Evolutionary conservation across 495 filamentous ascomycete species (phyloP).

Genomic region (Extremus antarcticus): DNA sequence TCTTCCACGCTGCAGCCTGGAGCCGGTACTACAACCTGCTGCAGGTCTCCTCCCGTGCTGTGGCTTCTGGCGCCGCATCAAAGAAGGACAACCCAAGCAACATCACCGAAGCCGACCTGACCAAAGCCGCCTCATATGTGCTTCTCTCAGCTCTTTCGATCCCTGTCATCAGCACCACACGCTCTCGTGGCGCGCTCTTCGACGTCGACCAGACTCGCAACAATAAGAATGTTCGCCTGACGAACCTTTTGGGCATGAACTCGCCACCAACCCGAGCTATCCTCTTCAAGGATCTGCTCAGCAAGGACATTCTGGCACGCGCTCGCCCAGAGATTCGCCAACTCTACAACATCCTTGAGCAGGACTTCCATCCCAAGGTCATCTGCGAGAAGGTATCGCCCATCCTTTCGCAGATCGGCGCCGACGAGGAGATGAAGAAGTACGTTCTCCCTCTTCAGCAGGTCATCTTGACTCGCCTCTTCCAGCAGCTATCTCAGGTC

Average conservation of each 20-base stretch:
- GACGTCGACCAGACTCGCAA: constrained; percentile 96
- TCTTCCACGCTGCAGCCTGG: constrained; percentile 97
- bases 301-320: constrained; percentile 84
- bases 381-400: constrained; percentile 99
- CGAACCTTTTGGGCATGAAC: constrained; percentile 87
- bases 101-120: constrained; percentile 77
- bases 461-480: constrained; percentile 93
- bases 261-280: constrained; percentile 78
- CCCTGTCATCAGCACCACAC: constrained; percentile 95
- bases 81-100: constrained; percentile 89
- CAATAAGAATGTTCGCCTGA: constrained; percentile 96
- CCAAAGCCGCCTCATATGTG: constrained; percentile 82
- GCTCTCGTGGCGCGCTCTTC: constrained; percentile 87
- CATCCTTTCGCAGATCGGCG: constrained; percentile 85
- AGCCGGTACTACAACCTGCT: constrained; percentile 94
- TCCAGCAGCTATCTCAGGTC: constrained; percentile 97
- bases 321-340: constrained; percentile 88
- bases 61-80: constrained; percentile 68
- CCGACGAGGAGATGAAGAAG: constrained; percentile 91
- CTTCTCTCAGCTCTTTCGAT: constrained; percentile 92
- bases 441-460: constrained; percentile 92
- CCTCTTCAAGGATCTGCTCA: constrained; percentile 89
- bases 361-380: constrained; percentile 95
- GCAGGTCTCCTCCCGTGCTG: constrained; percentile 73
- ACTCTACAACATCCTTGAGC: constrained; percentile 95